Conservation (phyloP, 306 rosid genomes). For the Rubus parviflorus region DNA sequence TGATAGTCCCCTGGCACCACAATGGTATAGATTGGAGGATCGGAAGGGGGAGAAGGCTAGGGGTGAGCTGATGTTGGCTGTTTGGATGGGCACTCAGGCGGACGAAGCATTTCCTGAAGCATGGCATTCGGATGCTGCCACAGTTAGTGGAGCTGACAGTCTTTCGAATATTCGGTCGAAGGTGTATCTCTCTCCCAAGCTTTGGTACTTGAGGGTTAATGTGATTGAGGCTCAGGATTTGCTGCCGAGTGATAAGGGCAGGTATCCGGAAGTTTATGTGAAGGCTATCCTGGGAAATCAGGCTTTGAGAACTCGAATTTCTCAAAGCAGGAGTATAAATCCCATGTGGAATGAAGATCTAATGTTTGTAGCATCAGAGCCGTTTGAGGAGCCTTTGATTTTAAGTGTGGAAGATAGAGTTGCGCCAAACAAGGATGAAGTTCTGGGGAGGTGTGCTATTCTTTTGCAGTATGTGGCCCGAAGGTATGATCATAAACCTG, state of each 20-base stretch:
- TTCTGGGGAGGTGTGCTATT: constrained; percentile 70
- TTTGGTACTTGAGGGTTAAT: constrained; percentile 96
- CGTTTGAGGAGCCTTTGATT: constrained; percentile 82
- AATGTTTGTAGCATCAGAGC: constrained; percentile 94
- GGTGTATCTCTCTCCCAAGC: constrained; percentile 96
- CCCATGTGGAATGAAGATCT: constrained; percentile 98
- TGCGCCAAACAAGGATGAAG: constrained; percentile 86
- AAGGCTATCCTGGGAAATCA: constrained; percentile 81
- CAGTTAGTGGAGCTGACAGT: constrained; percentile 83
- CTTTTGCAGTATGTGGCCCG: constrained; percentile 52
- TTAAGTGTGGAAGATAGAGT: constrained; percentile 90
- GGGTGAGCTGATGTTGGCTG: constrained; percentile 98
- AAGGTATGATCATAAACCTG: constrained; percentile 83
- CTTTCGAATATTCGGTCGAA: constrained; percentile 86
- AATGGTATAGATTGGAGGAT: constrained; percentile 92
- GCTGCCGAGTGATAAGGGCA: constrained; percentile 68
- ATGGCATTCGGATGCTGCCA: constrained; percentile 94
- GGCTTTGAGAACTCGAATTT: constrained; percentile 68
- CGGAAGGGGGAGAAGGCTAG: constrained; percentile 59
- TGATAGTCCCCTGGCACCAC: constrained; percentile 90
- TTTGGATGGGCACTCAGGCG: constrained; percentile 99
- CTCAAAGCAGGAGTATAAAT: constrained; percentile 71
- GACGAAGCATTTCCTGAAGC: constrained; percentile 99
- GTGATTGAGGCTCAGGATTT: constrained; percentile 97
- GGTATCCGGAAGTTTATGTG: constrained; percentile 84